Evolutionary conservation across 768 basidiomycete genomes (phyloP), one percentile per base, ranked within the genome.

Genomic region (Lentinus tigrinus): DNA sequence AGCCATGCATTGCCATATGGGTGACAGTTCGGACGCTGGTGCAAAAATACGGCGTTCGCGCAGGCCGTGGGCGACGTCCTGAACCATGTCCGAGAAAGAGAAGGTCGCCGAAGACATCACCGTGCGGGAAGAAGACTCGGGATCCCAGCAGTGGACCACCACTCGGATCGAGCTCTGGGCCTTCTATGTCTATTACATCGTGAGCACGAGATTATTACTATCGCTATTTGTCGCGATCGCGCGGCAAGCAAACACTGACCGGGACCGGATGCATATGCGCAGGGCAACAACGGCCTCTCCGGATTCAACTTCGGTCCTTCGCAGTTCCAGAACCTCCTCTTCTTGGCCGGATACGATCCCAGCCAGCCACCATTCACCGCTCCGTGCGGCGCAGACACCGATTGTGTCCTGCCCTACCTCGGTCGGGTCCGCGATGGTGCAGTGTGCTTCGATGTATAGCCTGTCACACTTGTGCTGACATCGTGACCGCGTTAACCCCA

Each of bases 271-370:
- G n/a, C n/a, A n/a, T n/a, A 14, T 53, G 31, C 40, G 17, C 28
- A 79, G 77, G 87, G 87, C 31, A 89, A 88, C 58, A 88, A 82
- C 50, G 87, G 87, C 8, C 72, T 88, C 27, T 81, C 85, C 1
- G 86, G 84, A 7, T 85, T 87, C 77, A 87, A 87, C 63, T 87
- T 85, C 68, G 87, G 85, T 4, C 88, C 87, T 0, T 87, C 85
- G 9, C 87, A 88, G 63, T 89, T 89, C 69, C 87, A 89, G 67
- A 89, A 89, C 67, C 70, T 88, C 50, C 78, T 90, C 31, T 89
- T 81, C 64, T 75, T 87, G 11, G 87, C 87, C n/a, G 87, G 87
- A 3, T 88, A 87, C 56, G 85, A 89, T 67, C 87, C 86, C 9
- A 74, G 75, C n/a, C 68, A 79, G 28, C 76, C 79, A 4, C 82